Percentiles rank a stretch among this genome's conserved stretches.
Evolutionary conservation across 345 rosid genomes (phyloP).

Genomic region (Erucastrum elatum): DNA sequence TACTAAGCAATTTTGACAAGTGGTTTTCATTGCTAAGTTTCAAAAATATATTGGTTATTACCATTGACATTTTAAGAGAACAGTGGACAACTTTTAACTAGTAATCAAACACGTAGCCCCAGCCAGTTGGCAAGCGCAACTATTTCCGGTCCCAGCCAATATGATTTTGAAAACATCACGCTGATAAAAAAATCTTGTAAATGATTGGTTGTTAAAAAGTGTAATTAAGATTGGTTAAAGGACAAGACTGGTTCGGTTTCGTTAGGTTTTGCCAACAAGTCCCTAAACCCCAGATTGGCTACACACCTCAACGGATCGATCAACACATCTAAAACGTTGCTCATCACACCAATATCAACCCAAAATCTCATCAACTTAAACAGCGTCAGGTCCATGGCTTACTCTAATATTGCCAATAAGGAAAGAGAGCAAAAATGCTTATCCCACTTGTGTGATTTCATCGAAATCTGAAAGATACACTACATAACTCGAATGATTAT

Average conservation of each 20-base stretch:
- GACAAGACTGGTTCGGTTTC: neutral
- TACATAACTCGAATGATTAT: neutral
- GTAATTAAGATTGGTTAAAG: neutral
- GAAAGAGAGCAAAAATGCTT: neutral
- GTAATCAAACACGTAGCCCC: neutral
- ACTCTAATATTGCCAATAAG: neutral
- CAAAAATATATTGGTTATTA: neutral
- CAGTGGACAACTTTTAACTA: neutral
- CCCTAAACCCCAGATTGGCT: neutral
- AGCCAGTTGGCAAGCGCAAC: neutral
- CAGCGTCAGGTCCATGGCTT: conserved; percentile 1
- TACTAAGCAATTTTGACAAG: neutral
- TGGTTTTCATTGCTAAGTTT: neutral
- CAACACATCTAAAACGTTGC: neutral
- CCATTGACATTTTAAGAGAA: neutral
- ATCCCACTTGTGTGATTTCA: neutral
- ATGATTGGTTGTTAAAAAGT: too few relatives aligned
- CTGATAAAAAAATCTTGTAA: neutral
- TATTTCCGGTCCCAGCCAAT: neutral
- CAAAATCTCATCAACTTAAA: neutral
- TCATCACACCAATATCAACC: neutral
- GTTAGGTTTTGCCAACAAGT: neutral
- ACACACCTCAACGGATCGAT: neutral
- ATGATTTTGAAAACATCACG: neutral
- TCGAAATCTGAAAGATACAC: neutral